Conservation (phyloP, 176 grass and related monocot genomes). For the Bonia amplexicaulis region DNA sequence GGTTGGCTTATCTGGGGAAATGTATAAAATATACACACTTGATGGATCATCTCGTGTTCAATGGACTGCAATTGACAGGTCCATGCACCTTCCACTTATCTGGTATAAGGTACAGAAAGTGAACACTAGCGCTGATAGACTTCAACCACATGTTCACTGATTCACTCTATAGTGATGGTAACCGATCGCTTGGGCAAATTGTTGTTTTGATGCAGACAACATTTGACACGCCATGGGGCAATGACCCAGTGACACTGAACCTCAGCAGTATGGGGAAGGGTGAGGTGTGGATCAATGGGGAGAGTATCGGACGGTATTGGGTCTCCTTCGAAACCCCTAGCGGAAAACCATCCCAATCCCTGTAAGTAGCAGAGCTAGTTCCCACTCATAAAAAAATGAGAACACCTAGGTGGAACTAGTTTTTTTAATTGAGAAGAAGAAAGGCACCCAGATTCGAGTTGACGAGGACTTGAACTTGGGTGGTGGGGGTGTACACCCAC, state of each 20-base stretch:
- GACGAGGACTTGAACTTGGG: too few species aligned
- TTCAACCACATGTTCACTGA: neutral
- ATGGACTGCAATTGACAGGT: constrained; percentile 42
- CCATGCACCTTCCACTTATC: constrained; percentile 30
- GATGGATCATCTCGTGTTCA: constrained; percentile 38
- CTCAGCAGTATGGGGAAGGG: constrained; percentile 76
- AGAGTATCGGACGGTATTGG: constrained; percentile 82
- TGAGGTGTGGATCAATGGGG: constrained; percentile 76
- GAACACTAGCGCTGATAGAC: neutral
- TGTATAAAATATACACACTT: constrained; percentile 28
- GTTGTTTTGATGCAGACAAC: constrained; percentile 36
- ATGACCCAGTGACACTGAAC: constrained; percentile 54
- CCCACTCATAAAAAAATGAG: neutral
- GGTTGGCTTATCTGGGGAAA: constrained; percentile 61
- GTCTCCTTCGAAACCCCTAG: constrained; percentile 57
- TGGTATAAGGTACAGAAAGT: constrained; percentile 64
- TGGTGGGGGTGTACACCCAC: too few species aligned
- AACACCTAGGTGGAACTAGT: too few species aligned
- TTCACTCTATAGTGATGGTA: neutral
- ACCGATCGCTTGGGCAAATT: neutral
- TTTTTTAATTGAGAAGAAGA: too few species aligned
- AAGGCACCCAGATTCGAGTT: too few species aligned
- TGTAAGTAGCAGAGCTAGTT: constrained; percentile 42
- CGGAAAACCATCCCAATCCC: constrained; percentile 53
- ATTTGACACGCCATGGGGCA: constrained; percentile 53